Conservation (phyloP, 345 rosid genomes). For the Boechera divaricarpa region DNA sequence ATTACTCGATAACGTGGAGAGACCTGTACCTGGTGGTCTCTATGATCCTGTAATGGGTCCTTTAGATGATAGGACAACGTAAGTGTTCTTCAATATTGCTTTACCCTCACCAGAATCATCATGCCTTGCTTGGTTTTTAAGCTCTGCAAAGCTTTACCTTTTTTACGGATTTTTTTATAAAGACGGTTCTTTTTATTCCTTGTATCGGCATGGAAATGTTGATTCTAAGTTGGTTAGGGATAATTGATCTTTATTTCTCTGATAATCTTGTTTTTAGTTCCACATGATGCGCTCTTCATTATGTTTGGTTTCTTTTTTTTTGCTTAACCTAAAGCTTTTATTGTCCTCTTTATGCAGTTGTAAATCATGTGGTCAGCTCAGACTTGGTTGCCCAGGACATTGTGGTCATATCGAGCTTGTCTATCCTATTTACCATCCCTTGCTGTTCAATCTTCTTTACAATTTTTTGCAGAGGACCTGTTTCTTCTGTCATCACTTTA, state of each 20-base stretch:
- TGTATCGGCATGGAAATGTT: slow-evolving; percentile 7
- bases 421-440: slow-evolving; percentile 72
- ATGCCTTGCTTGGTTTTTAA: neutral
- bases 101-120: neutral
- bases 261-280: neutral
- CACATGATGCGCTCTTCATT: slow-evolving; percentile 7
- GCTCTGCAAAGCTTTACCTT: neutral
- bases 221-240: slow-evolving; percentile 8
- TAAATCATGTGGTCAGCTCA: slow-evolving; percentile 67
- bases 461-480: slow-evolving; percentile 69
- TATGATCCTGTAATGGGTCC: slow-evolving; percentile 65
- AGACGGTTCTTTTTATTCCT: slow-evolving; percentile 6
- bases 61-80: slow-evolving; percentile 49
- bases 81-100: slow-evolving; percentile 31
- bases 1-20: slow-evolving; percentile 50
- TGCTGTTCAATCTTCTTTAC: slow-evolving; percentile 68
- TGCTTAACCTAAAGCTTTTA: slow-evolving; percentile 6
- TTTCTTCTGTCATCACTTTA: slow-evolving; percentile 69
- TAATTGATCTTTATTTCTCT: too few relatives aligned
- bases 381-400: slow-evolving; percentile 79
- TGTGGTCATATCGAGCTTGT: slow-evolving; percentile 90
- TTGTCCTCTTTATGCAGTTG: slow-evolving; percentile 65
- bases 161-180: neutral
- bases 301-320: neutral
- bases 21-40: slow-evolving; percentile 62